These are phyloP conservation scores for Panaeolus papilionaceus DNA, from an alignment of 768 basidiomycete species.

Conservation along the genomic window DNA sequence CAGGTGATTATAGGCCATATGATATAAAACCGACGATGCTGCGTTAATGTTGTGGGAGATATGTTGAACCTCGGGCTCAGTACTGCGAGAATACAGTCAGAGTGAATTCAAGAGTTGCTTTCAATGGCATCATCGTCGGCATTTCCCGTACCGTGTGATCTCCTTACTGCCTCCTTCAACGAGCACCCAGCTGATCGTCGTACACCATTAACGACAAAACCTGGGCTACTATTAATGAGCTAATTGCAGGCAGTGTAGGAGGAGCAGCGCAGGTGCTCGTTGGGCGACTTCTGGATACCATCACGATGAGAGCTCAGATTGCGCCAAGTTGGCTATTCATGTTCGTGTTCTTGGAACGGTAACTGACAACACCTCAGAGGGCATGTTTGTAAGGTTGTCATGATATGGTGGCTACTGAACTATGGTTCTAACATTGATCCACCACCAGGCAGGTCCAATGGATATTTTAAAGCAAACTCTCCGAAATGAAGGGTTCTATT, in stretches of 20 bases:
- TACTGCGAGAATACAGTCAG: too few species aligned
- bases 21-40: too few species aligned
- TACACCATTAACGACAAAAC: slow-evolving; percentile 30
- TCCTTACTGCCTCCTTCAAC: background rate
- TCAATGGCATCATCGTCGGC: too few species aligned
- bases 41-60: too few species aligned
- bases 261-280: slow-evolving; percentile 96
- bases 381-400: slow-evolving; percentile 78
- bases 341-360: background rate
- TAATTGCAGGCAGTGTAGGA: slow-evolving; percentile 87
- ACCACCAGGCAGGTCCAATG: slow-evolving; percentile 88
- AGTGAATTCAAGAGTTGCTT: too few species aligned
- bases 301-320: slow-evolving; percentile 89
- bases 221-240: slow-evolving; percentile 73
- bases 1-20: too few species aligned
- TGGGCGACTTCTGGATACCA: slow-evolving; percentile 90
- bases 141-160: too few species aligned
- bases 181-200: background rate
- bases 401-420: background rate
- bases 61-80: too few species aligned
- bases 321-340: slow-evolving; percentile 67
- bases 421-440: background rate
- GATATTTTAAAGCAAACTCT: slow-evolving; percentile 87
- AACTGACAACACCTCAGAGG: slow-evolving; percentile 51
- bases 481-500: slow-evolving; percentile 87